phyloP scores from a whole-genome alignment of 108 stramenopile genomes.

The Hondaea fermentalgiana region DNA sequence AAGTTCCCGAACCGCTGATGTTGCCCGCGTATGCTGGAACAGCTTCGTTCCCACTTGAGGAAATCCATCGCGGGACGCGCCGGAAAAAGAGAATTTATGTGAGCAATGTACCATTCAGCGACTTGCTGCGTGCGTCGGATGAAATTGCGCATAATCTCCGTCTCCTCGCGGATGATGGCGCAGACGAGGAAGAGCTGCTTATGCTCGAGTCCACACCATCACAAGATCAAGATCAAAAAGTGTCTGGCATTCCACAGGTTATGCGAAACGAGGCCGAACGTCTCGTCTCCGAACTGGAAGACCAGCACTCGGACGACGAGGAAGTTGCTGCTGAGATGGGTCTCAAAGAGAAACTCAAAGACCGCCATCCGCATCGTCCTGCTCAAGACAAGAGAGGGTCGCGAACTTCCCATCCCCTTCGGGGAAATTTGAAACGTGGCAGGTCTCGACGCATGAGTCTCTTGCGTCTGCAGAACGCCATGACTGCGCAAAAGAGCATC shows the following conservation, averaged over 20 bases:
- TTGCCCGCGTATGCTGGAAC: not conserved
- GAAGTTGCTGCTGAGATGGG: not conserved
- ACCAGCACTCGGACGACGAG: not conserved
- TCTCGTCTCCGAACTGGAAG: not conserved
- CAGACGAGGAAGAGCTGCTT: not conserved
- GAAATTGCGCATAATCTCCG: not conserved
- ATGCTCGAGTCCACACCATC: not conserved
- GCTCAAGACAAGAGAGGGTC: not conserved
- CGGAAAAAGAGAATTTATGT: not conserved
- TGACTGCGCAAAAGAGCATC: not conserved
- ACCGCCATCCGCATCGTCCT: not conserved
- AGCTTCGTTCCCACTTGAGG: not conserved
- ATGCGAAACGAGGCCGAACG: not conserved
- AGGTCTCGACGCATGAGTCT: not conserved
- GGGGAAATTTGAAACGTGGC: not conserved
- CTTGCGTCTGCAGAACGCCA: not conserved
- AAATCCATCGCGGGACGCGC: not conserved
- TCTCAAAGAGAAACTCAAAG: not conserved
- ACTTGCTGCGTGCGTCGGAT: not conserved
- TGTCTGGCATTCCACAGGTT: not conserved
- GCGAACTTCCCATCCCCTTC: not conserved
- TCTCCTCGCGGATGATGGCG: not conserved
- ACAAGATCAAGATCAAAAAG: not conserved
- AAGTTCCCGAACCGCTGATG: not conserved
- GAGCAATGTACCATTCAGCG: not conserved